Conservation (phyloP, 2,329 filamentous ascomycete species). For the Phaeophleospora eucalypticola region DNA sequence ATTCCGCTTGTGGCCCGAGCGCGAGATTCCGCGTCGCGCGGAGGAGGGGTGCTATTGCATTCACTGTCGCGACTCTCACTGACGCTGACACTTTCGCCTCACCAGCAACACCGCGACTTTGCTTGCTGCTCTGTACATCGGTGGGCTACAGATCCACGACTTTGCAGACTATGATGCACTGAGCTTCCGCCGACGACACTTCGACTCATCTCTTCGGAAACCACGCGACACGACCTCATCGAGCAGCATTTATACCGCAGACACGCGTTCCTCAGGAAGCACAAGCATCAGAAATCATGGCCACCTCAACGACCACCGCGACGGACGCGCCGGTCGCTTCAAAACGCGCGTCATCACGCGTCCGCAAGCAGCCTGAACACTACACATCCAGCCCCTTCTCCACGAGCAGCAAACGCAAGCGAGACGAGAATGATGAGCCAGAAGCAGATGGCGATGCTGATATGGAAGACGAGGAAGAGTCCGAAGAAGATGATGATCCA, state of each 20-base stretch:
- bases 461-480: conserved; percentile 33
- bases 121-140: too few relatives aligned
- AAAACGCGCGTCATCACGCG: conserved; percentile 61
- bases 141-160: too few relatives aligned
- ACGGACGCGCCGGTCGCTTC: conserved; percentile 42
- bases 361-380: conserved; percentile 33
- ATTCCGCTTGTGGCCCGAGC: too few relatives aligned
- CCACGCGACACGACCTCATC: background rate
- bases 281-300: conserved; percentile 7
- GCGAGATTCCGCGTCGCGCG: too few relatives aligned
- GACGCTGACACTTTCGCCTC: too few relatives aligned
- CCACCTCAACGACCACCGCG: conserved; percentile 19
- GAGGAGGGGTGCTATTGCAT: too few relatives aligned
- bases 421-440: conserved; percentile 32
- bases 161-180: too few relatives aligned
- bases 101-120: too few relatives aligned
- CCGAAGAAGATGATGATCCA: conserved; percentile 36
- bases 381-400: conserved; percentile 27
- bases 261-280: background rate
- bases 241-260: background rate
- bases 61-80: too few relatives aligned
- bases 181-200: background rate
- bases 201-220: too few relatives aligned
- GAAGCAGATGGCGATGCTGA: conserved; percentile 34
- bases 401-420: conserved; percentile 48